A percentile compares a stretch with the other conserved stretches of the same genome.
phyloP scores from a whole-genome alignment of 1,139 yeast species.

The Blastobotrys proliferans region DNA sequence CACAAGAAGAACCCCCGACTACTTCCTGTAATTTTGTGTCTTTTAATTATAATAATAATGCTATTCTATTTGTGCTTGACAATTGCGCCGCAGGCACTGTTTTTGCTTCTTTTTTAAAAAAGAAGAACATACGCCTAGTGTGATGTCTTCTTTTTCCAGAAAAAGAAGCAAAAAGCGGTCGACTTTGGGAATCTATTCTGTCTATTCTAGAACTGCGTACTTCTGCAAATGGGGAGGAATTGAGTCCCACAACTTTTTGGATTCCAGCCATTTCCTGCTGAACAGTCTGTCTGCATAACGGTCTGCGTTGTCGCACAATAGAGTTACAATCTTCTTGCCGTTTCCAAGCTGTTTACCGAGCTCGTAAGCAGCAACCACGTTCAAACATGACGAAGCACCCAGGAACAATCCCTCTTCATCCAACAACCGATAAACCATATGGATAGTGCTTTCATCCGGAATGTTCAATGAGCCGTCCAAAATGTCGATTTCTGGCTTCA shows the following conservation, averaged over 20 bases:
- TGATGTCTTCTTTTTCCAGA: no score
- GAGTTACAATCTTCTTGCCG: slow-evolving; percentile 76
- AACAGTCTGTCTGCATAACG: slow-evolving; percentile 80
- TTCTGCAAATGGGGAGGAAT: slow-evolving; percentile 69
- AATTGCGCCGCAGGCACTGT: no score
- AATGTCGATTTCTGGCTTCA: slow-evolving; percentile 65
- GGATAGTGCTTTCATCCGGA: slow-evolving; percentile 69
- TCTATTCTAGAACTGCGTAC: slow-evolving; percentile 48
- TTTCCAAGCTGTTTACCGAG: slow-evolving; percentile 75
- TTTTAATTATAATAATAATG: neutral
- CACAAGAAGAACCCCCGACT: slow-evolving; percentile 91
- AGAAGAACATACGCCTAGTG: no score
- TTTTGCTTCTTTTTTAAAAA: neutral
- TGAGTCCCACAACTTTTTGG: slow-evolving; percentile 55
- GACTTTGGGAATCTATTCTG: neutral
- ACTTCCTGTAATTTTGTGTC: slow-evolving; percentile 40
- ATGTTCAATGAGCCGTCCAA: slow-evolving; percentile 72
- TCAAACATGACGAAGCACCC: slow-evolving; percentile 85
- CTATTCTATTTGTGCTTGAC: neutral
- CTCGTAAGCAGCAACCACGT: slow-evolving; percentile 76
- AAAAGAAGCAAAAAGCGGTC: no score
- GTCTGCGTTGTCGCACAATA: slow-evolving; percentile 84
- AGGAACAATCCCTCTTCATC: slow-evolving; percentile 87
- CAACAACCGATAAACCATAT: slow-evolving; percentile 74
- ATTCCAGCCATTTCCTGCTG: slow-evolving; percentile 69